A percentile compares a stretch with the other conserved stretches of the same genome.
These are phyloP conservation scores for Rhodotorula sp. DNA, from an alignment of 1,284 basidiomycete species.

Conservation along the genomic window DNA sequence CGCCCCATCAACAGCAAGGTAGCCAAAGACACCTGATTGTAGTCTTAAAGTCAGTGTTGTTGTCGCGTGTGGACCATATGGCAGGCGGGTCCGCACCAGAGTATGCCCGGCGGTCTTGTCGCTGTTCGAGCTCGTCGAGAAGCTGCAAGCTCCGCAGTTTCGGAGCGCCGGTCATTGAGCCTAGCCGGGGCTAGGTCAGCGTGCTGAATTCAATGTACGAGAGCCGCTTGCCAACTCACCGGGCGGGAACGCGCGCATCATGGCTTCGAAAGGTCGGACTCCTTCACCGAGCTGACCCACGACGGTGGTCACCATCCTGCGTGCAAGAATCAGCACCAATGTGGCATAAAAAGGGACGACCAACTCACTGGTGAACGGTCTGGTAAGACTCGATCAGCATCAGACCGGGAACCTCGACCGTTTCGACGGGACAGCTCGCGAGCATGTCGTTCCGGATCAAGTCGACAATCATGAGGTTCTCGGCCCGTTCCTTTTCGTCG, in stretches of 20 bases:
- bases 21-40: conserved; percentile 70
- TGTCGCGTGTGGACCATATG: too few relatives aligned
- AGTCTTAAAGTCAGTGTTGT: not conserved
- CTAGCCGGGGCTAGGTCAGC: too few relatives aligned
- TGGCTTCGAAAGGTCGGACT: conserved; percentile 58
- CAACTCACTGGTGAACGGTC: conserved; percentile 76
- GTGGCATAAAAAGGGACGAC: not conserved
- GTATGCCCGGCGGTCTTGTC: conserved; percentile 70
- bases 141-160: conserved; percentile 92
- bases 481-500: conserved; percentile 88
- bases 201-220: too few relatives aligned
- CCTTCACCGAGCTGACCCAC: conserved; percentile 74
- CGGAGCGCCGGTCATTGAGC: conserved; percentile 88
- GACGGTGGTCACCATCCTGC: conserved; percentile 81
- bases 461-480: conserved; percentile 99
- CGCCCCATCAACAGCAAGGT: conserved; percentile 82
- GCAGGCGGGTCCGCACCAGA: conserved; percentile 57
- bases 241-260: conserved; percentile 66
- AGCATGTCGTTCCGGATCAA: conserved; percentile 88
- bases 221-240: conserved; percentile 54
- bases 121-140: conserved; percentile 73
- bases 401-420: conserved; percentile 78
- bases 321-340: too few relatives aligned
- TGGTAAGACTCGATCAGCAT: conserved; percentile 89
- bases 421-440: conserved; percentile 66